Evolutionary conservation across 768 basidiomycete genomes (phyloP).

Genomic region (Suillus americanus): DNA sequence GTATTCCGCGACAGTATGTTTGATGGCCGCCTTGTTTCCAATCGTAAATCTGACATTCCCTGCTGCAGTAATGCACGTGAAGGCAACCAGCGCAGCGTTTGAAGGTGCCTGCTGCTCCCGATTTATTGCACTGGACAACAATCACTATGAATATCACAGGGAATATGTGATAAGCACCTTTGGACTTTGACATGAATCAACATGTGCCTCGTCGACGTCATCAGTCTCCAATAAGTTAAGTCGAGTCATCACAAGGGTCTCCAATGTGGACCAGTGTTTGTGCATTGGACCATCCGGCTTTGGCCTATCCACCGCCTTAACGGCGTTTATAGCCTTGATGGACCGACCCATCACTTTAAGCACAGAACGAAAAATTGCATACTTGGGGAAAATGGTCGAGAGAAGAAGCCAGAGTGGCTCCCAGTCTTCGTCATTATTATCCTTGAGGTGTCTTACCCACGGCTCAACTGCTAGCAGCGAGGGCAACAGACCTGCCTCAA

Average conservation of each 20-base stretch:
- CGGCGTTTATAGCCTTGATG: slow-evolving; percentile 14
- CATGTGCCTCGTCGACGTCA: slow-evolving; percentile 13
- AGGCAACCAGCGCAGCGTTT: slow-evolving; percentile 29
- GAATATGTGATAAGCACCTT: slow-evolving; percentile 16
- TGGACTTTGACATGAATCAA: slow-evolving; percentile 25
- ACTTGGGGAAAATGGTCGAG: slow-evolving; percentile 24
- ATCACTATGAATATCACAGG: neutral
- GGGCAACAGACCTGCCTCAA: slow-evolving; percentile 25
- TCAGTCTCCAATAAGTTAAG: slow-evolving; percentile 11
- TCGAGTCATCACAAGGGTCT: slow-evolving; percentile 18
- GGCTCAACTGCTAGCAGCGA: slow-evolving; percentile 26
- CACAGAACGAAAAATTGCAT: slow-evolving; percentile 23
- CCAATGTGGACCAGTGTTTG: slow-evolving; percentile 22
- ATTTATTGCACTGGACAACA: slow-evolving; percentile 23
- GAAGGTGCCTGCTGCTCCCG: slow-evolving; percentile 24
- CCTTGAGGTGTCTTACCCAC: slow-evolving; percentile 22
- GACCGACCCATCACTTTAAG: slow-evolving; percentile 18
- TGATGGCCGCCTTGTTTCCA: slow-evolving; percentile 29
- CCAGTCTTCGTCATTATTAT: slow-evolving; percentile 26
- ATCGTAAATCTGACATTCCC: slow-evolving; percentile 30
- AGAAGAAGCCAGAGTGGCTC: slow-evolving; percentile 27
- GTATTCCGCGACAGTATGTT: slow-evolving; percentile 26
- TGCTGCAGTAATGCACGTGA: slow-evolving; percentile 30
- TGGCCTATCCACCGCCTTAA: slow-evolving; percentile 14
- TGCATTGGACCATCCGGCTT: slow-evolving; percentile 16